Conservation (phyloP, 2,329 filamentous ascomycete genomes). For the Hymenoscyphus repandus region DNA sequence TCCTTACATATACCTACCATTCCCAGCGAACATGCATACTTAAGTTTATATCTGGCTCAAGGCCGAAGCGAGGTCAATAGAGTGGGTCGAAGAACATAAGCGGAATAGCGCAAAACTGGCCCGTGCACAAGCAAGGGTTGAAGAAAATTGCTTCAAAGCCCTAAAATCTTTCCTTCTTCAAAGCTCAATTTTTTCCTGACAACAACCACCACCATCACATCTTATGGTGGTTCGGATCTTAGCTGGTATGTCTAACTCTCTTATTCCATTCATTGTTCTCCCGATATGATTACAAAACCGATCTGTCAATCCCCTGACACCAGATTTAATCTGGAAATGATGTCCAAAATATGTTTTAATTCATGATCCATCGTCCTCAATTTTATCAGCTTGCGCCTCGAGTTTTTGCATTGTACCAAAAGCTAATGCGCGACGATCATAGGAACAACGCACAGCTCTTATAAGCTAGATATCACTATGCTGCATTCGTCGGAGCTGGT, state of each 20-base stretch:
- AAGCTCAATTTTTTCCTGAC: not conserved
- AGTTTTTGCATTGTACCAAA: not conserved
- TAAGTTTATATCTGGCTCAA: too few relatives aligned
- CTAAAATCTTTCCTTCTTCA: constrained; percentile 4
- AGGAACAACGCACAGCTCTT: not conserved
- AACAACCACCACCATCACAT: constrained; percentile 6
- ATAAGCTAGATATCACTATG: constrained; percentile 9
- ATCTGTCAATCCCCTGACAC: constrained; percentile 84
- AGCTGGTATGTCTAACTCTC: constrained; percentile 14
- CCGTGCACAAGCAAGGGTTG: not conserved
- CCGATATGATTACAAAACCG: constrained; percentile 59
- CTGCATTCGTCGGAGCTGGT: constrained; percentile 14
- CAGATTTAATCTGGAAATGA: constrained; percentile 35
- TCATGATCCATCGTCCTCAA: constrained; percentile 37
- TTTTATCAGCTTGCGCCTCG: constrained; percentile 1
- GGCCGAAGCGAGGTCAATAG: too few relatives aligned
- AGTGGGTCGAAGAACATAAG: too few relatives aligned
- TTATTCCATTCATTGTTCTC: not conserved
- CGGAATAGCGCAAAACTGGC: too few relatives aligned
- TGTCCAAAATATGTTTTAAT: constrained; percentile 48
- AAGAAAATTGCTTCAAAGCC: not conserved
- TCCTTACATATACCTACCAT: too few relatives aligned
- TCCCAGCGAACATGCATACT: too few relatives aligned
- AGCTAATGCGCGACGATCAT: constrained; percentile 10
- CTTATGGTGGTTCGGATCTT: not conserved